phyloP scores from a whole-genome alignment of 2,329 filamentous ascomycete genomes.

The Calonectria pseudoturangicola region DNA sequence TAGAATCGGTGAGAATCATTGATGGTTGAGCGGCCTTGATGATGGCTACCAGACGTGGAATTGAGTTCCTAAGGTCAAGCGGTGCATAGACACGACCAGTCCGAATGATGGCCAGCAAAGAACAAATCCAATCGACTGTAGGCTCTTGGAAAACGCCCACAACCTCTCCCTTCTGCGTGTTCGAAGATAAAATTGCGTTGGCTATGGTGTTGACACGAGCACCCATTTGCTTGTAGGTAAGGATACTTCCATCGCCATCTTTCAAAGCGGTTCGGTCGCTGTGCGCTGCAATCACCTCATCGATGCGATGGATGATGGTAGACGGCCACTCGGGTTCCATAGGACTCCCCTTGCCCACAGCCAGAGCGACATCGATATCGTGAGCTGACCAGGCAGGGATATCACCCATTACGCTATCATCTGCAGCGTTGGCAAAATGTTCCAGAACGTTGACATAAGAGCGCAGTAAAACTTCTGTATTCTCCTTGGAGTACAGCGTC shows the following conservation, averaged over 20 bases:
- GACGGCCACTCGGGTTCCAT: background rate
- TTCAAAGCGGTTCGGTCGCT: background rate
- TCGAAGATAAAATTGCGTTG: background rate
- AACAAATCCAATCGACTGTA: slow-evolving; percentile 58
- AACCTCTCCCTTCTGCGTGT: background rate
- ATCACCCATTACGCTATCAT: background rate
- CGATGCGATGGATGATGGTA: slow-evolving; percentile 4
- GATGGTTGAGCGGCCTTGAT: background rate
- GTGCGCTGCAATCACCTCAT: background rate
- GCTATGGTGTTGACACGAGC: background rate
- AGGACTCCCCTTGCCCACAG: background rate
- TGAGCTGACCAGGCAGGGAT: background rate
- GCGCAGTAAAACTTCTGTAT: background rate
- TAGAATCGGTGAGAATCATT: background rate
- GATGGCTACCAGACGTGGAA: background rate
- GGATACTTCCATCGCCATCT: background rate
- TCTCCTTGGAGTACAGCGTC: slow-evolving; percentile 3
- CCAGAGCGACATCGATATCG: background rate
- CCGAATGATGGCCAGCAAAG: slow-evolving; percentile 34
- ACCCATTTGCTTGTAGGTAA: background rate
- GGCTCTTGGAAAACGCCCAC: slow-evolving; percentile 65
- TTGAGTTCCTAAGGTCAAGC: background rate
- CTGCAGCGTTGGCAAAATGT: background rate
- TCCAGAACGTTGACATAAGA: slow-evolving; percentile 1
- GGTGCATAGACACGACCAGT: background rate